phyloP scores from a whole-genome alignment of 805 yeast genomes.

The Sugiyamaella smithiae region DNA sequence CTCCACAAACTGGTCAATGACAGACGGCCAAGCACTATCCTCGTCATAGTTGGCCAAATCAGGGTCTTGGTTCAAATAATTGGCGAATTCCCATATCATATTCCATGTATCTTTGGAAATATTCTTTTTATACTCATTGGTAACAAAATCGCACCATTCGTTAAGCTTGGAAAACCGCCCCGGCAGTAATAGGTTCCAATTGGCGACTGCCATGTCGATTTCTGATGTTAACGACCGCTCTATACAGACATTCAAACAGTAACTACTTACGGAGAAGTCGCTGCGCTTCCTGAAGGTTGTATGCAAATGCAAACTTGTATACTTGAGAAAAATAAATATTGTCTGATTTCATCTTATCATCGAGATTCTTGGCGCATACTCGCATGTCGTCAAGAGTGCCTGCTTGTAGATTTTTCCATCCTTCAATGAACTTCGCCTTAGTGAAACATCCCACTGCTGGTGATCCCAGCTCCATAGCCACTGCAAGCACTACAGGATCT shows the following conservation, averaged over 20 bases:
- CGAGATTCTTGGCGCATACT: slow-evolving; percentile 35
- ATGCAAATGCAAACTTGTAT: slow-evolving; percentile 69
- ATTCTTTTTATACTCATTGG: slow-evolving; percentile 41
- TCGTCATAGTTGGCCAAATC: slow-evolving; percentile 63
- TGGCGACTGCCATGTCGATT: slow-evolving; percentile 61
- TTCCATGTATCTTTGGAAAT: slow-evolving; percentile 80
- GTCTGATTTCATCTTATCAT: slow-evolving; percentile 31
- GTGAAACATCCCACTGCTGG: slow-evolving; percentile 64
- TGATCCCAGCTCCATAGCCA: slow-evolving; percentile 66
- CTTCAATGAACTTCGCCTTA: slow-evolving; percentile 47
- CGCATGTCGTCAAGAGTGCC: slow-evolving; percentile 48
- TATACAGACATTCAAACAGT: neutral
- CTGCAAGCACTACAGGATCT: slow-evolving; percentile 63
- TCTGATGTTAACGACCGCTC: slow-evolving; percentile 25
- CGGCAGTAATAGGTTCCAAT: slow-evolving; percentile 70
- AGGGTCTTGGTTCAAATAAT: slow-evolving; percentile 49
- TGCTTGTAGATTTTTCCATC: slow-evolving; percentile 50
- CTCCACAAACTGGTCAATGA: slow-evolving; percentile 81
- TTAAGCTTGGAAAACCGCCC: slow-evolving; percentile 34
- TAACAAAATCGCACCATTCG: slow-evolving; percentile 58
- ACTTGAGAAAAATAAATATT: slow-evolving; percentile 47
- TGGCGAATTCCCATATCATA: slow-evolving; percentile 69
- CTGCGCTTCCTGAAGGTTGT: slow-evolving; percentile 58
- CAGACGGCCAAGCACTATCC: slow-evolving; percentile 87
- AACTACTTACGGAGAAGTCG: slow-evolving; percentile 43